These are phyloP conservation scores for Lumnitzera racemosa DNA, from an alignment of 345 rosid species.

Conservation along the genomic window DNA sequence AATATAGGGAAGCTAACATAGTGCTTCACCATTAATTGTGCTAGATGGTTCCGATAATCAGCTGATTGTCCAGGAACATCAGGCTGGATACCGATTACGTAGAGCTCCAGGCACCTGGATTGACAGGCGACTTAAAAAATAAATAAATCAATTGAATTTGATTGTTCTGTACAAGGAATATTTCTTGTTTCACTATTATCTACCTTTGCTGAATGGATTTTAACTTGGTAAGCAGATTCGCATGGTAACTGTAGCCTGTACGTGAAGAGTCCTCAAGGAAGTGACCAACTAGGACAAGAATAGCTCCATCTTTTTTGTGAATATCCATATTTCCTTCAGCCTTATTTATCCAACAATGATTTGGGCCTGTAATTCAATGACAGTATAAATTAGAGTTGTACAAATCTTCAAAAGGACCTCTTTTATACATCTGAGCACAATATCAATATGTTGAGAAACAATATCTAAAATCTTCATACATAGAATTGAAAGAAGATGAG, in stretches of 20 bases:
- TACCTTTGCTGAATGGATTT: conserved; percentile 81
- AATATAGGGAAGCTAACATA: conserved; percentile 72
- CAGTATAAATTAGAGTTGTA: neutral
- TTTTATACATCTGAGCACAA: neutral
- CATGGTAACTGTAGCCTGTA: conserved; percentile 11
- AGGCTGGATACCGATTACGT: conserved; percentile 50
- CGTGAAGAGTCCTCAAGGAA: conserved; percentile 28
- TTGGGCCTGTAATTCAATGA: conserved; percentile 33
- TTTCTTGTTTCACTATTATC: conserved; percentile 2
- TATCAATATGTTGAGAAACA: neutral
- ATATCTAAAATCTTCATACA: neutral
- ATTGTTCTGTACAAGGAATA: neutral
- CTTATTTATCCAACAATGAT: conserved; percentile 74
- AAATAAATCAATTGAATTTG: neutral
- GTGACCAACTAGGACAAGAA: conserved; percentile 50
- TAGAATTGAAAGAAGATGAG: neutral
- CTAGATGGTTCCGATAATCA: conserved; percentile 34
- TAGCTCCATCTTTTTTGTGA: conserved; percentile 37
- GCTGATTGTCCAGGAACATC: conserved; percentile 32
- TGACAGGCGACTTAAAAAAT: neutral
- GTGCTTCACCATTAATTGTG: conserved; percentile 54
- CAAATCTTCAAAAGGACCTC: neutral
- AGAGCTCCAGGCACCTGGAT: conserved; percentile 56
- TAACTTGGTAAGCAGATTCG: conserved; percentile 44
- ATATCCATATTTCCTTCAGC: conserved; percentile 24